Percentiles rank a stretch among this genome's conserved stretches.
Evolutionary conservation across 2,329 filamentous ascomycete species (phyloP).

Genomic region (Diaporthe caulivora): DNA sequence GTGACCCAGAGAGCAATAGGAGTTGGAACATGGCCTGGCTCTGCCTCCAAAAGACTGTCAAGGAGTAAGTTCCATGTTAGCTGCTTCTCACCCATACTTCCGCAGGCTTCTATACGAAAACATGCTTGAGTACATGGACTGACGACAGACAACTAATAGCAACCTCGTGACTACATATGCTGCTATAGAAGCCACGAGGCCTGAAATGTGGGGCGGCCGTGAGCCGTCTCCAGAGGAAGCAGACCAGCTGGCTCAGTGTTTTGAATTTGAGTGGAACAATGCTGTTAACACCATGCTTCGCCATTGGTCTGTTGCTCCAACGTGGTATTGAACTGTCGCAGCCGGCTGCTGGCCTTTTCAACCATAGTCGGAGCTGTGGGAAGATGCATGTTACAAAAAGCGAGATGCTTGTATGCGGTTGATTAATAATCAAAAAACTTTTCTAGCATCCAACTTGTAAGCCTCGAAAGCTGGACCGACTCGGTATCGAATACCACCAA

Average conservation of each 20-base stretch:
- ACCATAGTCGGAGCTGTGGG: not conserved
- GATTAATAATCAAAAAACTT: no score
- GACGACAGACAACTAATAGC: constrained; percentile 50
- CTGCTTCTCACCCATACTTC: not conserved
- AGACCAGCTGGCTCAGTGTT: constrained; percentile 70
- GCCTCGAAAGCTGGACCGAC: not conserved
- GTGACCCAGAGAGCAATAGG: constrained; percentile 73
- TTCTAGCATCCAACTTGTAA: not conserved
- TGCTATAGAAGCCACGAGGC: constrained; percentile 69
- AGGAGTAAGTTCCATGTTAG: constrained; percentile 66
- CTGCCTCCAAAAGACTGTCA: constrained; percentile 73
- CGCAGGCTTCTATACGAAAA: not conserved
- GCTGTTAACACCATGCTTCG: constrained; percentile 75
- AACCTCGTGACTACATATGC: constrained; percentile 73
- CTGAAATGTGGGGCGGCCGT: constrained; percentile 77
- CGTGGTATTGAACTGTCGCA: constrained; percentile 57
- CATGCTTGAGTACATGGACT: not conserved
- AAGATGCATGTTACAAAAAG: no score
- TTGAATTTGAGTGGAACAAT: constrained; percentile 75
- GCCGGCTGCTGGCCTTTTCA: not conserved
- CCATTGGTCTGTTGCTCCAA: constrained; percentile 75
- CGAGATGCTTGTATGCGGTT: not conserved
- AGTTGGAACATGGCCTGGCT: constrained; percentile 86
- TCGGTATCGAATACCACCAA: no score
- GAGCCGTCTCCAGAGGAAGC: constrained; percentile 68